A percentile compares a stretch with the other conserved stretches of the same genome.
phyloP scores from a whole-genome alignment of 257 asterid genomes.

The Prunella vulgaris region DNA sequence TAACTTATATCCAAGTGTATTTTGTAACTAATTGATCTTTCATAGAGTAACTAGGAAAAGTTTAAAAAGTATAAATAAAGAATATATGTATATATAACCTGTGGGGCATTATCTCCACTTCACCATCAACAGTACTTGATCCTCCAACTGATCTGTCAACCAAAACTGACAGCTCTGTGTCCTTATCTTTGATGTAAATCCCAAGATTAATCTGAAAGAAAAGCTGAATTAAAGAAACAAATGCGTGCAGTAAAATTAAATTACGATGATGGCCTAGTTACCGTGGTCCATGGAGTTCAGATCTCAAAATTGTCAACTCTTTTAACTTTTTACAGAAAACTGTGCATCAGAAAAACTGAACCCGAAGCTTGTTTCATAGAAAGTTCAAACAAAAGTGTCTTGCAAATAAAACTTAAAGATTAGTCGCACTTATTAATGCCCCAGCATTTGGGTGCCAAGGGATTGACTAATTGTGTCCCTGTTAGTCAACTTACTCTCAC shows the following conservation, averaged over 20 bases:
- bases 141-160: constrained; percentile 98
- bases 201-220: constrained; percentile 85
- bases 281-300: background rate
- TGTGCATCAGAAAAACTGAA: background rate
- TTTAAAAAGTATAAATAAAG: background rate
- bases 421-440: background rate
- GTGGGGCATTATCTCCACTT: constrained; percentile 91
- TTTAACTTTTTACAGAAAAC: background rate
- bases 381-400: background rate
- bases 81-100: constrained; percentile 34
- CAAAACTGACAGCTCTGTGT: constrained; percentile 75
- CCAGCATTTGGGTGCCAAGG: background rate
- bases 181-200: constrained; percentile 67
- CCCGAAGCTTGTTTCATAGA: background rate
- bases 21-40: background rate
- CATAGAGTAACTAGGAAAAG: background rate
- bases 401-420: background rate
- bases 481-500: background rate
- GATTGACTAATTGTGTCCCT: background rate
- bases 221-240: background rate
- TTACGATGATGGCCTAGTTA: background rate
- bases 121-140: constrained; percentile 77
- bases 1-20: background rate
- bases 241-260: background rate
- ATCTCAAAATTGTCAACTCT: background rate